Conservation (phyloP, 2,329 filamentous ascomycete genomes). For the Aspergillus sp. region DNA sequence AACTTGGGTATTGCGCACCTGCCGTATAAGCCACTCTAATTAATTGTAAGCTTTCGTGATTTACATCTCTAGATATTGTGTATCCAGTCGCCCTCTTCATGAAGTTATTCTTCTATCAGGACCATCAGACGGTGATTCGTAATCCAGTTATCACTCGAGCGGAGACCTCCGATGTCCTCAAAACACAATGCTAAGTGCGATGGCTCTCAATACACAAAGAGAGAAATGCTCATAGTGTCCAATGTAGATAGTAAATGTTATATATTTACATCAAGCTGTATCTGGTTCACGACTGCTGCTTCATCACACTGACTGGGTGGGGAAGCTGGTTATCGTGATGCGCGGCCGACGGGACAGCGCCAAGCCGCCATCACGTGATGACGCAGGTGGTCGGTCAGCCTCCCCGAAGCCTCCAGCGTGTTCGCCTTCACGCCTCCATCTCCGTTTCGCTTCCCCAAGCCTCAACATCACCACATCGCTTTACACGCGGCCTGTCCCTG, state of each 20-base stretch:
- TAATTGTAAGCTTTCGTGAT: not conserved
- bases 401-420: constrained; percentile 37
- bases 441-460: constrained; percentile 31
- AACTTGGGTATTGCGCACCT: not conserved
- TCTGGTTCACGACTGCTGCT: not conserved
- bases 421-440: constrained; percentile 36
- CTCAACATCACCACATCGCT: constrained; percentile 32
- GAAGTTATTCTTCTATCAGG: constrained; percentile 33
- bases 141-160: constrained; percentile 20
- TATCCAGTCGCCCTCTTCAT: too few relatives aligned
- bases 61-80: too few relatives aligned
- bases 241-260: constrained; percentile 19
- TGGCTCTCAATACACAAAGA: constrained; percentile 27
- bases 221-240: constrained; percentile 12
- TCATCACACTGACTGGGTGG: not conserved
- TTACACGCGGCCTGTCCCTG: constrained; percentile 27
- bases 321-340: constrained; percentile 1
- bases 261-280: not conserved
- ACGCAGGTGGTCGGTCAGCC: constrained; percentile 26
- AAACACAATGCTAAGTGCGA: constrained; percentile 37
- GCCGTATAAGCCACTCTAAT: too few relatives aligned
- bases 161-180: constrained; percentile 8
- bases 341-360: constrained; percentile 17
- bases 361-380: constrained; percentile 37
- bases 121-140: constrained; percentile 38